A percentile compares a stretch with the other conserved stretches of the same genome.
phyloP scores from a whole-genome alignment of 306 rosid genomes.

The Rubus parviflorus region DNA sequence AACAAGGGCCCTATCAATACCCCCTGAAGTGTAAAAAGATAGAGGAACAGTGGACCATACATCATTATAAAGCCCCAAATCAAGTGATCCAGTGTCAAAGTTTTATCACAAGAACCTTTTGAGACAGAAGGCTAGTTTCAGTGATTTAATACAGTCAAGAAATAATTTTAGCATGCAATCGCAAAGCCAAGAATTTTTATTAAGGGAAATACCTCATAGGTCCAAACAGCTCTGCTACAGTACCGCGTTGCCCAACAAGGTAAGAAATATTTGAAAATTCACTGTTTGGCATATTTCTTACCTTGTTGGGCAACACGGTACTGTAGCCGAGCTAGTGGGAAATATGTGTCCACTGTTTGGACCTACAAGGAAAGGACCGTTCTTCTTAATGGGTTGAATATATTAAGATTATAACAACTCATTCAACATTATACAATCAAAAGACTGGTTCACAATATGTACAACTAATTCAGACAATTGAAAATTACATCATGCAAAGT shows the following conservation, averaged over 20 bases:
- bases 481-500: neutral
- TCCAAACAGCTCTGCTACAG: too few relatives aligned
- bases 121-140: neutral
- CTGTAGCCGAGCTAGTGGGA: too few relatives aligned
- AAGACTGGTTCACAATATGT: neutral
- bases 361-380: too few relatives aligned
- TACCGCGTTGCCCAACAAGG: too few relatives aligned
- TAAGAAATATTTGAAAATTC: too few relatives aligned
- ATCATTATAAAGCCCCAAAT: constrained; percentile 1
- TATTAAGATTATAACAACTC: neutral
- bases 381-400: neutral
- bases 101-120: neutral
- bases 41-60: neutral
- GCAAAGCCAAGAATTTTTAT: neutral
- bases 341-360: too few relatives aligned
- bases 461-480: neutral
- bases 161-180: neutral
- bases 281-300: too few relatives aligned
- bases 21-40: neutral
- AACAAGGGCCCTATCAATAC: neutral
- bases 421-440: neutral
- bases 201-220: too few relatives aligned
- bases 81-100: neutral
- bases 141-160: neutral
- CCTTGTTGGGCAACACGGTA: too few relatives aligned